Evolutionary conservation across 1,139 yeast genomes (phyloP).

Genomic region (Taphrina communis): DNA sequence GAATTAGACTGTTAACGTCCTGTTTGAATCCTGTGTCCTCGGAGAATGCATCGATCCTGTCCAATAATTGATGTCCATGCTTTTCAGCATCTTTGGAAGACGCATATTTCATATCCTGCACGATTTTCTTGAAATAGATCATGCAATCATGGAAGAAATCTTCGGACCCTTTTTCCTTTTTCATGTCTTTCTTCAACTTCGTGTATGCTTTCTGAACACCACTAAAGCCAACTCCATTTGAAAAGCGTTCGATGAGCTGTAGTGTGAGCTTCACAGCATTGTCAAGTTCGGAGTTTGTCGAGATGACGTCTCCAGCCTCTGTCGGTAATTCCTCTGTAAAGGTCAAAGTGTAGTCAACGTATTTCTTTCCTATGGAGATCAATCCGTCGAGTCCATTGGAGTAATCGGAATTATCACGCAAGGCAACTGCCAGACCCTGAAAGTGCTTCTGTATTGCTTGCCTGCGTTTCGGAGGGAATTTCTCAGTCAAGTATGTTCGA

Average conservation of each 20-base stretch:
- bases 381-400: constrained; percentile 39
- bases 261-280: constrained; percentile 29
- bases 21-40: constrained; percentile 35
- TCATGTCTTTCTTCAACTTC: constrained; percentile 33
- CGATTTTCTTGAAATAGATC: constrained; percentile 35
- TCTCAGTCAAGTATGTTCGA: constrained; percentile 29
- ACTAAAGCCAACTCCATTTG: constrained; percentile 32
- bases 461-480: constrained; percentile 34
- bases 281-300: constrained; percentile 35
- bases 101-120: constrained; percentile 35
- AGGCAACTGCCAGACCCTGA: constrained; percentile 32
- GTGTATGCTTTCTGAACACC: constrained; percentile 34
- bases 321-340: constrained; percentile 34
- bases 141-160: constrained; percentile 34
- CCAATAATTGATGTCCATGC: constrained; percentile 35
- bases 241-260: constrained; percentile 36
- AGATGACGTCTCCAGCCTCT: constrained; percentile 22
- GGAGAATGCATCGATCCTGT: constrained; percentile 28
- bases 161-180: constrained; percentile 31
- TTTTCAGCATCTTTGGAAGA: constrained; percentile 36
- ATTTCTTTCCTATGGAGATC: constrained; percentile 35
- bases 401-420: constrained; percentile 37
- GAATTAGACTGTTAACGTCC: constrained; percentile 33
- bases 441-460: constrained; percentile 34
- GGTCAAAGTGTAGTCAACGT: constrained; percentile 38